Evolutionary conservation across 208 protist species (phyloP), one percentile per base, ranked within the genome.

Genomic region (Trypanosoma lewisi): DNA sequence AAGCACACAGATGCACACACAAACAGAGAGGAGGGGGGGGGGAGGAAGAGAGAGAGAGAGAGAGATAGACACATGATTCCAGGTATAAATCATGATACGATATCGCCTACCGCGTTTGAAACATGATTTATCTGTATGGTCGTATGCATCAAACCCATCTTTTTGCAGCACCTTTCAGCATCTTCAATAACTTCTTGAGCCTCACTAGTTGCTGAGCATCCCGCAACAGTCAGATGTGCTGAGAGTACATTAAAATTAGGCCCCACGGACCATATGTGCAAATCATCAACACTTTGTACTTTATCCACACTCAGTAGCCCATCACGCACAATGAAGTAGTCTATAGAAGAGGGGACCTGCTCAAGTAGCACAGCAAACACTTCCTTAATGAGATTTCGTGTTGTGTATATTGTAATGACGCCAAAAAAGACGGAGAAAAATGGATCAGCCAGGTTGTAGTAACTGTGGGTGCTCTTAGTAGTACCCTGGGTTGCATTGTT

Each of bases 401-500:
- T 85, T 3, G 78, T 85, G 1, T 66, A 67, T 9, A 87, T 44
- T 17, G 75, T 78, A 42, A 85, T 72, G 4, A 78, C 30, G 16
- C 55, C 79, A 48, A 87, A 87, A 8, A 85, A 49, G 27, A 85
- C 30, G 14, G 81, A 81, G 1, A 59, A 51, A 19, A 81, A 45
- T 9, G 81, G 81, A 66, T 87, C 81, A 1, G 75, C 75, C 7
- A 85, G 57, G 28, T 87, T 85, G 56, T 69, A 87, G 34, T 57
- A 54, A 12, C 67, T 74, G 36, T 58, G 45, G 4, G 34, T 28
- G 30, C 52, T 67, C 37, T 6, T 58, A 12, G 31, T 19, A 36
- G 2, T 54, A 27, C 64, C 70, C 12, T 34, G 11, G 2, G 33
- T 47, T 8, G 8, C 4, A 34, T 8, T 21, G 31, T 75, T 75